These are phyloP conservation scores for Rhododendron williamsianum DNA, from an alignment of 148 eudicot genomes.

Conservation along the genomic window DNA sequence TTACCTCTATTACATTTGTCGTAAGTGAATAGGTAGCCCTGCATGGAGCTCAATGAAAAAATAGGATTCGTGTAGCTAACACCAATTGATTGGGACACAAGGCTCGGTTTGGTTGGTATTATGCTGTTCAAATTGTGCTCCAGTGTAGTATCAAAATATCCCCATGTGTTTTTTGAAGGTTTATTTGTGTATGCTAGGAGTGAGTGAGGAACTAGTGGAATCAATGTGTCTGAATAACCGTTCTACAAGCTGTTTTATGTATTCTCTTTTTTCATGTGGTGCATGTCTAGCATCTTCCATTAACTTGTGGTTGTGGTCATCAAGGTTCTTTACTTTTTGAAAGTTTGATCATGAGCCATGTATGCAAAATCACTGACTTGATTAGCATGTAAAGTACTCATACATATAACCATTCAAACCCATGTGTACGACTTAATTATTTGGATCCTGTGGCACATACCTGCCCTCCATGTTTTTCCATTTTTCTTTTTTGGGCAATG, in stretches of 20 bases:
- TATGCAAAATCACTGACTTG: background rate
- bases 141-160: background rate
- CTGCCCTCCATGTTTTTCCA: background rate
- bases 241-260: background rate
- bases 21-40: background rate
- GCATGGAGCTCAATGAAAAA: background rate
- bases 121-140: background rate
- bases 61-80: background rate
- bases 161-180: background rate
- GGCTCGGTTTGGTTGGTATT: background rate
- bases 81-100: background rate
- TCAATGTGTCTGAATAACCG: background rate
- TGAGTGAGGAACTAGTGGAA: background rate
- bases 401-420: background rate
- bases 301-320: background rate
- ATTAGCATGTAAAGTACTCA: background rate
- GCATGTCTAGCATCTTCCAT: background rate
- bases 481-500: background rate
- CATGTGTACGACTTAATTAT: background rate
- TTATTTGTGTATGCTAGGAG: background rate
- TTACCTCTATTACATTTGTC: background rate
- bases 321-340: background rate
- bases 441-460: background rate
- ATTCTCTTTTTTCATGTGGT: background rate
- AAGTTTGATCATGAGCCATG: background rate